phyloP scores from a whole-genome alignment of 371 early-diverging fungal genomes.

The Coemansia sp. region DNA sequence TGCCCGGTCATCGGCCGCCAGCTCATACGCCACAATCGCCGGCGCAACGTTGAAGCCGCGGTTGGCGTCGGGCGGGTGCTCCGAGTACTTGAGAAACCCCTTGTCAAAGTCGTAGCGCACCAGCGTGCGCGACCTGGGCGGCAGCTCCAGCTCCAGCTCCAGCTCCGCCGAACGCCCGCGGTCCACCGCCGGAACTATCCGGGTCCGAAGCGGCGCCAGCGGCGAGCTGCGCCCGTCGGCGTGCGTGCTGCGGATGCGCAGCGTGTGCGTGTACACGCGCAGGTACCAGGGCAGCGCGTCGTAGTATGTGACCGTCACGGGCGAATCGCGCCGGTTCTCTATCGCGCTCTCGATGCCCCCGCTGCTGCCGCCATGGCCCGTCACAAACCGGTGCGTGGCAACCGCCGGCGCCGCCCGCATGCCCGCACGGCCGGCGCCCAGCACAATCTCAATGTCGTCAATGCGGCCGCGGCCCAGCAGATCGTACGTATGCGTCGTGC shows the following conservation, averaged over 20 bases:
- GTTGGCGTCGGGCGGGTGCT: slow-evolving; percentile 96
- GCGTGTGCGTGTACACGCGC: slow-evolving; percentile 85
- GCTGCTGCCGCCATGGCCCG: slow-evolving; percentile 76
- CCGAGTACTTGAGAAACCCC: slow-evolving; percentile 88
- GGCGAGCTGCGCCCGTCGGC: slow-evolving; percentile 5
- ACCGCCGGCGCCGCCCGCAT: slow-evolving; percentile 51
- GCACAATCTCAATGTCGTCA: slow-evolving; percentile 14
- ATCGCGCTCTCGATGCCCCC: slow-evolving; percentile 79
- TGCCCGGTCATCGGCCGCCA: not conserved
- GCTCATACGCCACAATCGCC: slow-evolving; percentile 46
- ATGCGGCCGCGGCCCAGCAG: slow-evolving; percentile 8
- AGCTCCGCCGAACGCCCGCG: slow-evolving; percentile 78
- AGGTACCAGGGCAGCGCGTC: slow-evolving; percentile 92
- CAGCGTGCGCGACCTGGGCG: slow-evolving; percentile 64
- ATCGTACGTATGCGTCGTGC: slow-evolving; percentile 19
- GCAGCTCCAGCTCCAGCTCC: slow-evolving; percentile 70
- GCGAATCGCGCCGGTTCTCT: slow-evolving; percentile 58
- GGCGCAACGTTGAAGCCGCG: slow-evolving; percentile 91
- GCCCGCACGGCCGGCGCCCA: not conserved
- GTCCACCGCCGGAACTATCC: slow-evolving; percentile 74
- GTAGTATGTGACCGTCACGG: slow-evolving; percentile 61
- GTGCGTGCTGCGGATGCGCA: slow-evolving; percentile 51
- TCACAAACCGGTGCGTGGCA: slow-evolving; percentile 70
- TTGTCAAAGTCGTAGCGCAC: slow-evolving; percentile 81
- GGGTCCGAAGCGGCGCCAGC: slow-evolving; percentile 47